Base-by-base conservation (phyloP, 1,284 basidiomycete genomes). In the Acaromyces ingoldii region DNA sequence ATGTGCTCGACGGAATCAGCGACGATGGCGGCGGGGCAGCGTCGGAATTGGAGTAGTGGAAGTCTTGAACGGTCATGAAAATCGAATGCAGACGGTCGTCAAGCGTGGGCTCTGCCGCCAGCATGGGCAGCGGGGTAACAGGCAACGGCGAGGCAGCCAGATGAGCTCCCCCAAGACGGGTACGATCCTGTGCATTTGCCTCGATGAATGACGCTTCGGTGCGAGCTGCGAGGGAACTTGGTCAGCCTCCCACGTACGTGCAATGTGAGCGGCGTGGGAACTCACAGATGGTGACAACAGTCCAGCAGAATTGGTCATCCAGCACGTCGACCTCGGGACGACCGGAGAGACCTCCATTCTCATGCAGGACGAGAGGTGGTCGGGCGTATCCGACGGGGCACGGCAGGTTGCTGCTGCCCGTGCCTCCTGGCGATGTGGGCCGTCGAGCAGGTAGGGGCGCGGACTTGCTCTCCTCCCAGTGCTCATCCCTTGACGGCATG, bases 251-350 rank as follows among this genome's bases (percentile, higher is more conserved):
- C 25, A 21, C 31, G 21, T 9, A 21, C 42, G 13, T 45, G 21
- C 22, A 4, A 28, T 44, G 24, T 28, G 19, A 38, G 43, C 36
- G 21, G 29, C 31, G 41, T 19, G 17, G 17, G 30, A 9, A 82
- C 89, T 77, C 77, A 91, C 90, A 89, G 49, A 95, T 91, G 44
- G 91, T 89, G 57, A 91, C 89, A 62, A 96, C 91, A 7, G 89
- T 91, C 91, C 91, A 96, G 70, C 89, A 90, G 55, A 92, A 81
- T 78, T 89, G 91, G 72, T 96, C 91, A 70, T 93, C 89, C 11
- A 95, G 89, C 75, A 89, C 87, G 67, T 91, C 89, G 21, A 83
- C 84, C 46, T 49, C 37, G 31, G 13, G 13, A 15, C 38, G 11
- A 28, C 38, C 41, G 15, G 37, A 17, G 22, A 44, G 85, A 81